These are phyloP conservation scores for Saturnispora kantuleensis DNA, from an alignment of 805 yeast genomes.

Conservation along the genomic window DNA sequence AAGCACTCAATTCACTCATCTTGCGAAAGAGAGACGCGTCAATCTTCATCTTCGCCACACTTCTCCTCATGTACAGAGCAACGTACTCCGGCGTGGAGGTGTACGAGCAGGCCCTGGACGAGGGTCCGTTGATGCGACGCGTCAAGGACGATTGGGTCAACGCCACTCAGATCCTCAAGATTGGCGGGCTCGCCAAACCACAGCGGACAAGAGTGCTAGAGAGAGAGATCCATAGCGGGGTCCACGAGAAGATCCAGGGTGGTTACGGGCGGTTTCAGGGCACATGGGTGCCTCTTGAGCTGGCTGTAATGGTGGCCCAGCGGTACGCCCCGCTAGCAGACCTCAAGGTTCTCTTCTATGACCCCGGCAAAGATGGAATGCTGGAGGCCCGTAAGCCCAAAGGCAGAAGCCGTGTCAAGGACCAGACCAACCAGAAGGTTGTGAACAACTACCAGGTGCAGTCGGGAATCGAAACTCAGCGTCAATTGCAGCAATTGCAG, in stretches of 20 bases:
- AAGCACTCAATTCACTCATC: too few species aligned
- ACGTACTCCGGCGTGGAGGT: constrained; percentile 44
- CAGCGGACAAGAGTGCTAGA: constrained; percentile 70
- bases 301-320: constrained; percentile 50
- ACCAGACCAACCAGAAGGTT: too few species aligned
- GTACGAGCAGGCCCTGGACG: constrained; percentile 55
- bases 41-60: not conserved
- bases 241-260: constrained; percentile 73
- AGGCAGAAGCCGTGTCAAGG: too few species aligned
- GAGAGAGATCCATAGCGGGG: constrained; percentile 55
- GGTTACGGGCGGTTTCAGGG: constrained; percentile 83
- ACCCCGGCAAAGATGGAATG: constrained; percentile 18
- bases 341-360: constrained; percentile 45
- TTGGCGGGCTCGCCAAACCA: constrained; percentile 71
- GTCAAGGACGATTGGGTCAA: constrained; percentile 90
- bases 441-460: too few species aligned
- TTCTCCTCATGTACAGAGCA: constrained; percentile 27
- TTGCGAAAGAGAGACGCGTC: constrained; percentile 2
- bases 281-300: constrained; percentile 70
- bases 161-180: constrained; percentile 72
- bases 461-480: too few species aligned
- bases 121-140: constrained; percentile 81
- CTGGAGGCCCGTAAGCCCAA: too few species aligned
- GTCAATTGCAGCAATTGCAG: not conserved
- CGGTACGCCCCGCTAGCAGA: constrained; percentile 42